phyloP scores from a whole-genome alignment of 805 yeast genomes.

The Cyberlindnera nakhonratchasimensis region DNA sequence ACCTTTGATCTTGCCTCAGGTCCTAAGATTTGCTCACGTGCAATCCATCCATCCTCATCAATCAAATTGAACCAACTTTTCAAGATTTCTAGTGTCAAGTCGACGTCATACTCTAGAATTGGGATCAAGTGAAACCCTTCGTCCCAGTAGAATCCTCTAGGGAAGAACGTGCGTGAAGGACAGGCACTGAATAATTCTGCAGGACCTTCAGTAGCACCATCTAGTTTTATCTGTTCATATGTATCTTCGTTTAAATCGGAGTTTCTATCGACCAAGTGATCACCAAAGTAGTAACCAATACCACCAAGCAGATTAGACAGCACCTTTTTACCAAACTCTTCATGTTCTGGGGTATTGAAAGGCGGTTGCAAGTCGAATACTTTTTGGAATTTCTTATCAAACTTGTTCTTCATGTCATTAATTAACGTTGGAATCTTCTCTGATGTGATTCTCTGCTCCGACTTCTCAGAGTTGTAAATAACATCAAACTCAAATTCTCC shows the following conservation, averaged over 20 bases:
- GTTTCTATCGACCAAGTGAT: slow-evolving; percentile 72
- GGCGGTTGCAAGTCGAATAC: slow-evolving; percentile 54
- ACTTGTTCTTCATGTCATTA: slow-evolving; percentile 25
- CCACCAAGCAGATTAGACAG: slow-evolving; percentile 88
- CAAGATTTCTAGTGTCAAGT: slow-evolving; percentile 72
- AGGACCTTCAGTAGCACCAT: slow-evolving; percentile 72
- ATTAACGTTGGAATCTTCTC: slow-evolving; percentile 26
- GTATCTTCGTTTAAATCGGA: slow-evolving; percentile 67
- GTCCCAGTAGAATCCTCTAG: slow-evolving; percentile 98
- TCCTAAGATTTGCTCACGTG: slow-evolving; percentile 92
- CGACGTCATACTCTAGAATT: slow-evolving; percentile 76
- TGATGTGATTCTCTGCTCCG: slow-evolving; percentile 38
- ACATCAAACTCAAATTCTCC: slow-evolving; percentile 78
- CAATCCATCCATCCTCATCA: slow-evolving; percentile 94
- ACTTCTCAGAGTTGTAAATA: slow-evolving; percentile 46
- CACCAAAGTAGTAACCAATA: slow-evolving; percentile 83
- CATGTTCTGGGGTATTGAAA: slow-evolving; percentile 41
- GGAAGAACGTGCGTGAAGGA: slow-evolving; percentile 92
- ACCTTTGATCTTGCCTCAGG: slow-evolving; percentile 86
- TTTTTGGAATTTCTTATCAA: slow-evolving; percentile 51
- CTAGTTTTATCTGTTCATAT: slow-evolving; percentile 46
- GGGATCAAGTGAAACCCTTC: slow-evolving; percentile 94
- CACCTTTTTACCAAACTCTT: slow-evolving; percentile 68
- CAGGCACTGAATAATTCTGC: slow-evolving; percentile 73
- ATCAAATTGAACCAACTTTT: slow-evolving; percentile 85